Conservation (phyloP, 2,329 filamentous ascomycete species). For the Diplodia intermedia region DNA sequence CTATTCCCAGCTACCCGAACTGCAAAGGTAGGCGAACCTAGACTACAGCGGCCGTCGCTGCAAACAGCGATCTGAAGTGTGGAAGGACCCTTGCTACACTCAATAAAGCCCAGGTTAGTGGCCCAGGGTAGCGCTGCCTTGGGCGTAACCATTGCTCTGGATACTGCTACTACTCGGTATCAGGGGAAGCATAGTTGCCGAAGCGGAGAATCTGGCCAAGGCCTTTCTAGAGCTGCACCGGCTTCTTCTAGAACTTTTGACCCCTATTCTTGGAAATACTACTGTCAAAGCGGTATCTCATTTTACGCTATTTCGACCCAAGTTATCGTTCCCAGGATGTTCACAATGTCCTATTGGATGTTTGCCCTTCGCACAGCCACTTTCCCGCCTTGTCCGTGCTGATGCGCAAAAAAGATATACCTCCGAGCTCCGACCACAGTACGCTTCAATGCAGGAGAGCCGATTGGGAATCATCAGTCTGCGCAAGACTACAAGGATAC, state of each 20-base stretch:
- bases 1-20: neutral
- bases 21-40: neutral
- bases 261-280: too few relatives aligned
- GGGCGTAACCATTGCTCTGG: neutral
- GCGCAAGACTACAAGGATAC: neutral
- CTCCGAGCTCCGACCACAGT: too few relatives aligned
- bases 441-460: too few relatives aligned
- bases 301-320: too few relatives aligned
- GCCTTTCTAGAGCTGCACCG: too few relatives aligned
- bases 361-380: too few relatives aligned
- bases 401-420: too few relatives aligned
- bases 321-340: too few relatives aligned
- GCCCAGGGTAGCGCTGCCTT: neutral
- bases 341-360: too few relatives aligned
- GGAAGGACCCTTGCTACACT: neutral
- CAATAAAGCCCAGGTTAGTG: neutral
- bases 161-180: neutral
- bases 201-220: neutral
- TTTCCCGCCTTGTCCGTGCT: too few relatives aligned
- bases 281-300: too few relatives aligned
- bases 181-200: neutral
- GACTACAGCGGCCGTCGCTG: neutral
- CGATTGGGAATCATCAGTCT: neutral
- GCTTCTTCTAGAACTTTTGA: too few relatives aligned
- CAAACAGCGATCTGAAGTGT: neutral